Evolutionary conservation across 106 monocot genomes (phyloP).

Genomic region (Phalaenopsis aphrodite): DNA sequence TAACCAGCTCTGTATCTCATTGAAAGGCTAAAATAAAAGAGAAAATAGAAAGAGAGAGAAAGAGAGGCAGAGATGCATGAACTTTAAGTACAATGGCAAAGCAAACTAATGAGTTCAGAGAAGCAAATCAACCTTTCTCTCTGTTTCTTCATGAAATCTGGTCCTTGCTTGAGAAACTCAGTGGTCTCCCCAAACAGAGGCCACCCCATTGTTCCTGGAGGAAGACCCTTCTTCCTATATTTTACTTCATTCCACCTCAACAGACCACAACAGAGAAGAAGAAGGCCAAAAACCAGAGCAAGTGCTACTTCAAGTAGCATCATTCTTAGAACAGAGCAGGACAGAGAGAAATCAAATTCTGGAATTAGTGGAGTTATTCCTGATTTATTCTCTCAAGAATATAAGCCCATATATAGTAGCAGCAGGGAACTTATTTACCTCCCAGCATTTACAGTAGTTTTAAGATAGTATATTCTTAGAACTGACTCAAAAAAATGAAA

Average conservation of each 20-base stretch:
- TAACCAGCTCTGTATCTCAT: not conserved
- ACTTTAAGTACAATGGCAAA: not conserved
- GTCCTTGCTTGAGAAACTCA: slow-evolving; percentile 86
- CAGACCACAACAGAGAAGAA: slow-evolving; percentile 31
- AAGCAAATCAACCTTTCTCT: slow-evolving; percentile 41
- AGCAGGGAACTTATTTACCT: slow-evolving; percentile 3
- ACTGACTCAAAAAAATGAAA: not conserved
- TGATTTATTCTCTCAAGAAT: not conserved
- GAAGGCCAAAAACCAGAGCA: slow-evolving; percentile 23
- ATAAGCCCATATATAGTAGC: slow-evolving; percentile 18
- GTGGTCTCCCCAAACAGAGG: slow-evolving; percentile 90
- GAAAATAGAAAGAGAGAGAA: not conserved
- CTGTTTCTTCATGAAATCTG: slow-evolving; percentile 68
- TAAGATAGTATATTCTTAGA: not conserved
- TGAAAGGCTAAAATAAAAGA: not conserved
- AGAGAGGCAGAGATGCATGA: not conserved
- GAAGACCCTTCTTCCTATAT: slow-evolving; percentile 73
- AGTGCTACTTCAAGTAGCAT: slow-evolving; percentile 18
- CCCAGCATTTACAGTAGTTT: not conserved
- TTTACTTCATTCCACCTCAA: slow-evolving; percentile 83
- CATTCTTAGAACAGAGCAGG: slow-evolving; percentile 15
- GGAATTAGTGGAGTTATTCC: slow-evolving; percentile 15
- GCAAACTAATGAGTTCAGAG: not conserved
- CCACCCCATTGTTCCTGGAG: slow-evolving; percentile 99
- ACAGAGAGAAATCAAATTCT: not conserved